A percentile compares a stretch with the other conserved stretches of the same genome.
Conservation (phyloP, 768 basidiomycete species). For the Cantharellus cinnabarinus region DNA sequence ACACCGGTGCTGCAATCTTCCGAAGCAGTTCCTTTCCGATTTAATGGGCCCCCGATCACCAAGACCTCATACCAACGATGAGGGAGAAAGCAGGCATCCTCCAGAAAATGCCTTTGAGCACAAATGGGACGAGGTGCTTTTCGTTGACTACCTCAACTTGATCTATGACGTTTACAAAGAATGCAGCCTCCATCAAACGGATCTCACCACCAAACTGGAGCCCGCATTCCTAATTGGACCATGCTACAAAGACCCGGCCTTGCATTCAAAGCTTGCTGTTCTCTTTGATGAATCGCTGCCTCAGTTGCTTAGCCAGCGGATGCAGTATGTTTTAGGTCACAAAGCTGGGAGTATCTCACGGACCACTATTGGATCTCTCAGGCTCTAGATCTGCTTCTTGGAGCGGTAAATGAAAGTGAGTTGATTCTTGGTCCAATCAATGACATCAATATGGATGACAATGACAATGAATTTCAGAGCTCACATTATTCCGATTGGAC, state of each 20-base stretch:
- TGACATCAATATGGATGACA: neutral
- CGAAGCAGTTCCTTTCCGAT: conserved; percentile 89
- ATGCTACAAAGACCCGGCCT: conserved; percentile 52
- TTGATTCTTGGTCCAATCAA: conserved; percentile 19
- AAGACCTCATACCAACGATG: too few relatives aligned
- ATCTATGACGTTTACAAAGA: too few relatives aligned
- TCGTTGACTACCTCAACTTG: too few relatives aligned
- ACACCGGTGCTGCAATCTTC: conserved; percentile 16
- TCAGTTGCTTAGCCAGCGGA: conserved; percentile 53
- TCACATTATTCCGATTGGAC: conserved; percentile 88
- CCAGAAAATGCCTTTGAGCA: too few relatives aligned
- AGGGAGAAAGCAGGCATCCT: too few relatives aligned
- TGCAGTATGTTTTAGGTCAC: conserved; percentile 81
- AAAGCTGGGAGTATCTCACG: conserved; percentile 84
- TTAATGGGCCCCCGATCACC: too few relatives aligned
- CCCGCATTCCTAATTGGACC: conserved; percentile 85
- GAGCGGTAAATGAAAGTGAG: conserved; percentile 33
- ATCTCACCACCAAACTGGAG: conserved; percentile 79
- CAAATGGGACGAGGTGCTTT: too few relatives aligned
- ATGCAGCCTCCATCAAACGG: too few relatives aligned
- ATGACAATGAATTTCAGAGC: neutral
- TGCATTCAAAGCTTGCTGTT: conserved; percentile 76
- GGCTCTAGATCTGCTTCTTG: conserved; percentile 72
- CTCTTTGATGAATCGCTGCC: conserved; percentile 78
- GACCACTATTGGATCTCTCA: conserved; percentile 91